Conservation (phyloP, 2,329 filamentous ascomycete genomes). For the Verticillium nubilum region DNA sequence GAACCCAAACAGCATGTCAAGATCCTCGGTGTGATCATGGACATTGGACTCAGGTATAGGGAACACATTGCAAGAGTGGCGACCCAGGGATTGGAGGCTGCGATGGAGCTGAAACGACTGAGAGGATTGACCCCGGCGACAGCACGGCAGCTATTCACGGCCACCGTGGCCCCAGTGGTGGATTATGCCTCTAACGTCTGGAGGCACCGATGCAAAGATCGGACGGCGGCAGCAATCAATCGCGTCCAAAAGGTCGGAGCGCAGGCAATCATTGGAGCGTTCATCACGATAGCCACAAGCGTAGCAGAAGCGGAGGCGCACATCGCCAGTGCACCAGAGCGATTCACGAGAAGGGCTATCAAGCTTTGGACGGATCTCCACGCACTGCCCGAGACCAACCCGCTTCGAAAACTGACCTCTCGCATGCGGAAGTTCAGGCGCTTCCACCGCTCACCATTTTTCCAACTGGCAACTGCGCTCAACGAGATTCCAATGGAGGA, state of each 20-base stretch:
- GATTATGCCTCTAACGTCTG: slow-evolving; percentile 18
- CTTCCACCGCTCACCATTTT: not conserved
- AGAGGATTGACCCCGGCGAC: slow-evolving; percentile 12
- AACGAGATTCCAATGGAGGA: slow-evolving; percentile 14
- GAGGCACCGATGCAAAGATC: slow-evolving; percentile 15
- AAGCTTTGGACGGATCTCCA: slow-evolving; percentile 5
- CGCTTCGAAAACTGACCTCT: slow-evolving; percentile 1
- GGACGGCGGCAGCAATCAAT: slow-evolving; percentile 5
- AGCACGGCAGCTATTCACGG: slow-evolving; percentile 16
- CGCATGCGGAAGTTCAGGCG: not conserved
- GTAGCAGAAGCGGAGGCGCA: slow-evolving; percentile 14
- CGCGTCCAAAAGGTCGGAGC: slow-evolving; percentile 8
- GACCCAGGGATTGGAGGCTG: slow-evolving; percentile 9
- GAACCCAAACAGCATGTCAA: slow-evolving; percentile 1
- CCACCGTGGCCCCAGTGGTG: slow-evolving; percentile 15
- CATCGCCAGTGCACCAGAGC: slow-evolving; percentile 11
- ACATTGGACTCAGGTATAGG: slow-evolving; percentile 8
- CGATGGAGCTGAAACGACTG: slow-evolving; percentile 7
- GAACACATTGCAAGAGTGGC: slow-evolving; percentile 6
- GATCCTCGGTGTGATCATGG: slow-evolving; percentile 17
- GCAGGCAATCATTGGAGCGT: slow-evolving; percentile 13
- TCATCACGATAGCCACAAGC: slow-evolving; percentile 12
- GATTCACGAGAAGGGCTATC: slow-evolving; percentile 10
- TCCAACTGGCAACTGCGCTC: not conserved
- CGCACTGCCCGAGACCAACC: slow-evolving; percentile 4